Base-by-base conservation (phyloP, 2,329 filamentous ascomycete genomes). In the Xylaria sp. region DNA sequence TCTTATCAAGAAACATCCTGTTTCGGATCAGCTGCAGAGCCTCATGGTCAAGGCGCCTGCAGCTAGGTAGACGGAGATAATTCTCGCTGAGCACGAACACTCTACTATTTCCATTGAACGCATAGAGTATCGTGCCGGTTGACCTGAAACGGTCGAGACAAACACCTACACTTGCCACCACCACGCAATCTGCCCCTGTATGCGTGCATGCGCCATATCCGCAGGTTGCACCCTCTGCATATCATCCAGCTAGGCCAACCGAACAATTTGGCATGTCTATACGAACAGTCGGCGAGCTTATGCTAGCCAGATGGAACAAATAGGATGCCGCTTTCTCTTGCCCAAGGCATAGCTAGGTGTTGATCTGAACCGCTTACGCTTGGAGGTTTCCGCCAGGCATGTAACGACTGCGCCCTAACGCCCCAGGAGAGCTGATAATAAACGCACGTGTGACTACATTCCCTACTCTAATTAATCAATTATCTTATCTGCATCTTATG, bases 21-120 rank as follows among this genome's bases (percentile, higher is more conserved):
- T 29, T 29, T 29, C 37, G 35, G 42, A 13, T 2, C 35, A 29
- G 18, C 37, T 47, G 63, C 63, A 65, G 63, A 65, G 63, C 63
- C 63, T 35, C 63, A 65, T 16, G 5, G 3, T 18, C 23, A 25
- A n/a, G 5, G 23, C 23, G 23, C 16, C 55, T 4, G 12, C 18
- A 13, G 16, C 8, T 27, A 18, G 23, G 23, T 27, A 44, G 54
- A 5, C 44, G 23, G 27, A 10, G 12, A 40, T 5, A 16, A 29
- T 25, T 44, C 9, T n/a, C 18, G 10, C 54, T 13, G 3, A 42
- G 55, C 6, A 58, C 8, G 12, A 29, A n/a, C 23, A 21, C 37
- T 32, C 35, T 57, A 40, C 16, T n/a, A n/a, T 42, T 12, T 9
- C 21, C 18, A 16, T 54, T 27, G 23, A 27, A 35, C 18, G 57